A percentile compares a stretch with the other conserved stretches of the same genome.
Evolutionary conservation across 2,329 filamentous ascomycete genomes (phyloP).

Genomic region (Blastomyces silverae): DNA sequence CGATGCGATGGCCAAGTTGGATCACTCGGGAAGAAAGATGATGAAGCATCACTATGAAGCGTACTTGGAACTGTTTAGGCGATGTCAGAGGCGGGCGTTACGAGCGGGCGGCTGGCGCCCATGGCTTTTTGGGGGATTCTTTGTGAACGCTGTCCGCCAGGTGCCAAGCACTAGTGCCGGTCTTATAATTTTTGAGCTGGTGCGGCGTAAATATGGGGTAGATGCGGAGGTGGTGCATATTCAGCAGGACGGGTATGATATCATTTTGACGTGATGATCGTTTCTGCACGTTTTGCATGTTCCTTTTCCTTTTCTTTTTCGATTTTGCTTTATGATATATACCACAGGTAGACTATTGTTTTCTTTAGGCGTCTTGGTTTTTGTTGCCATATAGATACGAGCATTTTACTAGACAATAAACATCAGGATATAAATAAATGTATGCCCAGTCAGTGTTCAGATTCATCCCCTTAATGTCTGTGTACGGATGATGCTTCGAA

Average conservation of each 20-base stretch:
- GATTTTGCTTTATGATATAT: neutral
- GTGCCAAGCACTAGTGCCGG: slow-evolving; percentile 59
- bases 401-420: neutral
- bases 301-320: no score
- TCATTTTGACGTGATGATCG: slow-evolving; percentile 46
- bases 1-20: slow-evolving; percentile 47
- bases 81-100: slow-evolving; percentile 48
- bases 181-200: slow-evolving; percentile 58
- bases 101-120: slow-evolving; percentile 48
- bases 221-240: slow-evolving; percentile 50
- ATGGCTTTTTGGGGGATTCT: slow-evolving; percentile 55
- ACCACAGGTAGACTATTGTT: neutral
- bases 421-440: neutral
- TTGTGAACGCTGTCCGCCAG: slow-evolving; percentile 51
- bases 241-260: slow-evolving; percentile 55
- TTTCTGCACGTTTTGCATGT: neutral
- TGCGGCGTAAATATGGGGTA: slow-evolving; percentile 54
- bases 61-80: slow-evolving; percentile 53
- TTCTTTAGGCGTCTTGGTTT: neutral
- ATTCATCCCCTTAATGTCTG: neutral
- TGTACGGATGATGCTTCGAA: neutral
- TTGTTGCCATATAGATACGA: neutral
- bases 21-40: slow-evolving; percentile 38
- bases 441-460: neutral
- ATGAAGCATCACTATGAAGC: slow-evolving; percentile 53